Evolutionary conservation across 1,284 basidiomycete species (phyloP).

Genomic region (Microstroma glucosiphilum): DNA sequence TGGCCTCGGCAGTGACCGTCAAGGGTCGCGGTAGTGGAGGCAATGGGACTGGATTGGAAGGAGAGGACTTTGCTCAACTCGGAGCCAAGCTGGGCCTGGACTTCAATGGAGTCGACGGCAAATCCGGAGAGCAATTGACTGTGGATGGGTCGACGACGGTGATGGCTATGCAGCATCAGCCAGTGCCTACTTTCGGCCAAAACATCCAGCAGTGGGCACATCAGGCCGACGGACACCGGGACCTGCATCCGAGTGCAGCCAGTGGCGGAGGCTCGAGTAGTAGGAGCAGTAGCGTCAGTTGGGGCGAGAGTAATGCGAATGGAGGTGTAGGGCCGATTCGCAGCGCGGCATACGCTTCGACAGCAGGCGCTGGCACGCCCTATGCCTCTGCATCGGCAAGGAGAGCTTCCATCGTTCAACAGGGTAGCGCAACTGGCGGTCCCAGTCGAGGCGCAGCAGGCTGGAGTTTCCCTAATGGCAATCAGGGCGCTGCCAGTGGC

Average conservation of each 20-base stretch:
- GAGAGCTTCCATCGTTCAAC: background rate
- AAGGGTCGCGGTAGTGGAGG: background rate
- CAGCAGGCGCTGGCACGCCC: slow-evolving; percentile 4
- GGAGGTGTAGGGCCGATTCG: slow-evolving; percentile 3
- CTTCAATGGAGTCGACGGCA: no score
- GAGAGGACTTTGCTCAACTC: no score
- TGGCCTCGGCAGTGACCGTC: slow-evolving; percentile 17
- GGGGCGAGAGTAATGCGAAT: background rate
- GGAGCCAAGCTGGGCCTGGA: no score
- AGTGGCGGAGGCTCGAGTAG: no score
- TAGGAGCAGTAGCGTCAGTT: background rate
- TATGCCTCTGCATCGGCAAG: slow-evolving; percentile 9
- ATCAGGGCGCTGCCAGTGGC: background rate
- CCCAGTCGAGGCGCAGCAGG: background rate
- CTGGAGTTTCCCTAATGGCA: background rate
- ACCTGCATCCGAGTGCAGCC: background rate
- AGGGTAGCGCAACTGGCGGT: background rate
- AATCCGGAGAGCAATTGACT: no score
- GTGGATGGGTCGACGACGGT: background rate
- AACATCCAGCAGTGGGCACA: background rate
- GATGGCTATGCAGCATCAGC: background rate
- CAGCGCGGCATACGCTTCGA: background rate
- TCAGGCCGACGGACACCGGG: background rate
- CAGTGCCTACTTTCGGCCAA: background rate
- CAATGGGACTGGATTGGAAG: no score